phyloP scores from a whole-genome alignment of 176 grass and related monocot genomes.

The Alopecurus myosuroides region DNA sequence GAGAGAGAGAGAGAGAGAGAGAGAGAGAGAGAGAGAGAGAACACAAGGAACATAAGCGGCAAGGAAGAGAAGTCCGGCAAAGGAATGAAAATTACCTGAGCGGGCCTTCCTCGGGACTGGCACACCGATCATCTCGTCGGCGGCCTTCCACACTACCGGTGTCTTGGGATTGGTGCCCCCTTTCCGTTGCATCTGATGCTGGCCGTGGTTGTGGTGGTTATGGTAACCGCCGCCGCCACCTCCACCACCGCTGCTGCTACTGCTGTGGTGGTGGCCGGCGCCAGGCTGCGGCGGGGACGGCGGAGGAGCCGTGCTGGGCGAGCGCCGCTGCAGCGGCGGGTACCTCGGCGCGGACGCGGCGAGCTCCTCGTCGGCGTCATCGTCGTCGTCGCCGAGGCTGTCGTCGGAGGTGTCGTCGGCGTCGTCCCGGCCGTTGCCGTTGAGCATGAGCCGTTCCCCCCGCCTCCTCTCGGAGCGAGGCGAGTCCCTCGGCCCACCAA shows the following conservation, averaged over 20 bases:
- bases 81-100: constrained; percentile 44
- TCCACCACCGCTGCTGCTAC: constrained; percentile 44
- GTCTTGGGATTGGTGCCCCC: constrained; percentile 45
- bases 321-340: constrained; percentile 34
- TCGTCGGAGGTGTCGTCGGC: constrained; percentile 87
- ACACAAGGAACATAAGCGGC: neutral
- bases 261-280: constrained; percentile 37
- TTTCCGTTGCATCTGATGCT: constrained; percentile 64
- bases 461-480: constrained; percentile 49
- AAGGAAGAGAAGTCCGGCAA: neutral
- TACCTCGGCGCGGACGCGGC: constrained; percentile 34
- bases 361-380: constrained; percentile 74
- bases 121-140: constrained; percentile 98
- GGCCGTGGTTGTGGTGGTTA: constrained; percentile 50
- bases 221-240: constrained; percentile 50
- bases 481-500: constrained; percentile 30
- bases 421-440: constrained; percentile 56
- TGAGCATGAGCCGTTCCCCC: constrained; percentile 52
- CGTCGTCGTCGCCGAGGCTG: constrained; percentile 71
- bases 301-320: constrained; percentile 58
- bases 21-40: neutral
- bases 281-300: constrained; percentile 45
- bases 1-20: neutral
- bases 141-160: constrained; percentile 49
- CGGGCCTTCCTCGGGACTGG: constrained; percentile 89